Evolutionary conservation across 139 green algal genomes (phyloP), one percentile per base, ranked within the genome.

Genomic region (Tetratostichococcus sp.): DNA sequence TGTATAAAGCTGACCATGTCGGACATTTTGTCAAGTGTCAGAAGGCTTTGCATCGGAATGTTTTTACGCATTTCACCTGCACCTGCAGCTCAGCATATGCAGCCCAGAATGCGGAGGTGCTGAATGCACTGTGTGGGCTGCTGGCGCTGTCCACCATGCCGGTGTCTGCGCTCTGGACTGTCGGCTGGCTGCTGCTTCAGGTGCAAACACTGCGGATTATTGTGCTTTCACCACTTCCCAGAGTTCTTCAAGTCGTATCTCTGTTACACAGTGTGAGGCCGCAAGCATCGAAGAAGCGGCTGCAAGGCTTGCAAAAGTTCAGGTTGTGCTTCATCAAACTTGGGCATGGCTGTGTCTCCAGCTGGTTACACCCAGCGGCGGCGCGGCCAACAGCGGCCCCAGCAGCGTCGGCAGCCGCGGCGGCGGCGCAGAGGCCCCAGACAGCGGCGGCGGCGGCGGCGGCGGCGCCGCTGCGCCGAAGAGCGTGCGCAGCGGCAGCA

Each of bases 121-220:
- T 80, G 0, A 72, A 83, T 11, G 78, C 79, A 28, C 73, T 93
- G 77, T 87, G 85, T 68, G 26, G 11, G 4, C 65, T 86, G 69
- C 74, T 92, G 75, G 33, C 71, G 21, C 72, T 80, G 35, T 69
- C 77, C 22, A 58, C 84, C 69, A 70, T 93, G 82, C 88, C 89
- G 2, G 71, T 83, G 6, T 43, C 84, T 6, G 79, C 70, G 2
- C 77, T 93, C 28, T 84, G 75, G 78, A 69, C 84, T 17, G 32
- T 81, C 0, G 83, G 71, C n/a, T 87, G 83, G 78, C 80, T 92
- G 66, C 76, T 93, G 8, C 26, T 74, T 34, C 84, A 50, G 39
- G 39, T 50, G 39, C 39, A 21, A n/a, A n/a, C n/a, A n/a, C n/a
- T n/a, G n/a, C n/a, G n/a, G n/a, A n/a, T n/a, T n/a, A n/a, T n/a